Conservation (phyloP, 306 rosid species). For the Castanospermum australe region DNA sequence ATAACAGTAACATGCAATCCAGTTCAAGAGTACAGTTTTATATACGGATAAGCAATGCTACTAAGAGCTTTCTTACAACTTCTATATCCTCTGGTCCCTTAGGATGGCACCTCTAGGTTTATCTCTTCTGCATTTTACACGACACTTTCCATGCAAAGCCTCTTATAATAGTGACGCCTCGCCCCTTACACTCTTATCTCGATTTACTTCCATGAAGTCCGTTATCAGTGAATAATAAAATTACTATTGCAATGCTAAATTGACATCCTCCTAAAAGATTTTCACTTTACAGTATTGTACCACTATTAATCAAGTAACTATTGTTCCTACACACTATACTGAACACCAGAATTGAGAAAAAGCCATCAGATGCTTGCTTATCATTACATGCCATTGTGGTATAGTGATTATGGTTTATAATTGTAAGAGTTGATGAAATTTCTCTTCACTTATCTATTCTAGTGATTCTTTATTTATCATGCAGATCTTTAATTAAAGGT, state of each 20-base stretch:
- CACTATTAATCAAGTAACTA: neutral
- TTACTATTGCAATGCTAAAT: neutral
- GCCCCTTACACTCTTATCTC: neutral
- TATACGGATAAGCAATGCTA: neutral
- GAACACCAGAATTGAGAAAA: slow-evolving; percentile 2
- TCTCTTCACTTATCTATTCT: neutral
- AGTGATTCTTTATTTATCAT: neutral
- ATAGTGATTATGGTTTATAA: neutral
- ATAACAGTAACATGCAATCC: neutral
- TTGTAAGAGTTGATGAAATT: neutral
- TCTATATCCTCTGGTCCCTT: neutral
- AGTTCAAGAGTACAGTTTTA: neutral
- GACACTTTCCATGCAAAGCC: neutral
- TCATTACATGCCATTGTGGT: neutral
- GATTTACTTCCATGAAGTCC: neutral
- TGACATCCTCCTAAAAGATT: neutral
- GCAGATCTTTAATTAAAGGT: neutral
- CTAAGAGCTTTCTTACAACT: neutral
- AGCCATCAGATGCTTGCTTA: neutral
- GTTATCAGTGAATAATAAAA: neutral
- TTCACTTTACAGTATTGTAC: neutral
- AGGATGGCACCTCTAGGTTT: neutral
- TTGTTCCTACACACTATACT: neutral
- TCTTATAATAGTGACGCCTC: no score
- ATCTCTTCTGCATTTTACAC: neutral